Base-by-base conservation (phyloP, 768 basidiomycete genomes). In the Sporobolomyces roseus region DNA sequence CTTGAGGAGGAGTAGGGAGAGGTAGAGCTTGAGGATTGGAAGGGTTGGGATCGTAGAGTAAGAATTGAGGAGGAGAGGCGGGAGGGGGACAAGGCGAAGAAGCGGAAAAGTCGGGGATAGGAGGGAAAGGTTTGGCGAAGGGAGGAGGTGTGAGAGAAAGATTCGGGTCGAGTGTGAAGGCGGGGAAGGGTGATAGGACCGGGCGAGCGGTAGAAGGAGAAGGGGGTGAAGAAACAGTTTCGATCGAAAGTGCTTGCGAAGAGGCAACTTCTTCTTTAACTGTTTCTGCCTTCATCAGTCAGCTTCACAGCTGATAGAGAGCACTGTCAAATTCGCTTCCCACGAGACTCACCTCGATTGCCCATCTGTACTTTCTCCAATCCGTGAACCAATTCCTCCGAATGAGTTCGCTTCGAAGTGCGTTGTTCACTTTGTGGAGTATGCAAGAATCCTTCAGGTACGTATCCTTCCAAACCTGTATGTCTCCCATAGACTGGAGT, bases 1-100 rank as follows among this genome's bases (percentile, higher is more conserved):
- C 58, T 25, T 2, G 45, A 16, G 45, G 58, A 13, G 45, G 58
- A 32, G 43, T 35, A n/a, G 58, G 58, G 29, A 60, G 58, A 25
- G 58, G 58, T 21, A 60, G 58, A 12, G 58, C 58, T 27, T 35
- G 43, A 4, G 45, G 58, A 32, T 60, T 35, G 6, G 12, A 23
- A 19, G 43, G 58, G 29, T n/a, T 23, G 30, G 58, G 32, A 32
- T 33, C 58, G 45, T 23, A 50, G 10, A 41, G 17, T 17, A 27
- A 23, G 49, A 29, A 17, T 25, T 5, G 7, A 29, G 49, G 12
- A 10, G 49, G 55, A 38, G 36, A 7, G 55, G 12, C 21, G 41
- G 41, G 30, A 13, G 35, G 54, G 10, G 36, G 27, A 5, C 27
- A 6, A 25, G 56, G 38, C 25, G 56, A 50, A 29, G 49, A 27